These are phyloP conservation scores for Capsicum rhomboideum DNA, from an alignment of 257 asterid species.

Conservation along the genomic window DNA sequence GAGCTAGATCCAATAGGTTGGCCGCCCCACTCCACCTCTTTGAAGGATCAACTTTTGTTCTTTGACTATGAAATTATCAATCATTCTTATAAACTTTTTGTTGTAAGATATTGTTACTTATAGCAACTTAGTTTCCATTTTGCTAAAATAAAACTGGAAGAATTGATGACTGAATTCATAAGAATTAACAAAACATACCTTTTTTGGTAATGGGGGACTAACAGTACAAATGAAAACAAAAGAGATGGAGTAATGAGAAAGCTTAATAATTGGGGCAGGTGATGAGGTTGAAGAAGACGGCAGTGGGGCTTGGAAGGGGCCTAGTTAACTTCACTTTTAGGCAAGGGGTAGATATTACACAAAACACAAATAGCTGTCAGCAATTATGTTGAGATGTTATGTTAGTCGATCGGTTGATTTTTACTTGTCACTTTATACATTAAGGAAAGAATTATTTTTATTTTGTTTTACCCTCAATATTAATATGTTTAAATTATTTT, in stretches of 20 bases:
- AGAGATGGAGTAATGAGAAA: not conserved
- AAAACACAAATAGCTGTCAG: not conserved
- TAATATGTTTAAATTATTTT: no score
- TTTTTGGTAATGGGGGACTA: not conserved
- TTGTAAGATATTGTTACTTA: not conserved
- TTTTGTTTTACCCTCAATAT: no score
- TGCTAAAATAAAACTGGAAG: not conserved
- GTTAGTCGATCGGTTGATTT: not conserved
- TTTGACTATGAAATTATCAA: not conserved
- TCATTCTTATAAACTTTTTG: not conserved
- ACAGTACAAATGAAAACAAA: not conserved
- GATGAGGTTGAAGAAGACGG: slow-evolving; percentile 6
- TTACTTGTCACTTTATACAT: no score
- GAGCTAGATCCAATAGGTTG: not conserved
- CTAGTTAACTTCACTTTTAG: not conserved
- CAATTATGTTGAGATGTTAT: not conserved
- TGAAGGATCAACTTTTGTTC: not conserved
- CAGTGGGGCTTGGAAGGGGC: not conserved
- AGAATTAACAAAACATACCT: not conserved
- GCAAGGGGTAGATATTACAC: not conserved
- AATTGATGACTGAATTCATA: not conserved
- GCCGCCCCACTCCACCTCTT: not conserved
- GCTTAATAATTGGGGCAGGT: slow-evolving; percentile 5
- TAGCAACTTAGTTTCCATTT: not conserved
- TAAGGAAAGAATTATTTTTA: no score